phyloP scores from a whole-genome alignment of 139 green algal genomes.

The Coelastrella sp. region DNA sequence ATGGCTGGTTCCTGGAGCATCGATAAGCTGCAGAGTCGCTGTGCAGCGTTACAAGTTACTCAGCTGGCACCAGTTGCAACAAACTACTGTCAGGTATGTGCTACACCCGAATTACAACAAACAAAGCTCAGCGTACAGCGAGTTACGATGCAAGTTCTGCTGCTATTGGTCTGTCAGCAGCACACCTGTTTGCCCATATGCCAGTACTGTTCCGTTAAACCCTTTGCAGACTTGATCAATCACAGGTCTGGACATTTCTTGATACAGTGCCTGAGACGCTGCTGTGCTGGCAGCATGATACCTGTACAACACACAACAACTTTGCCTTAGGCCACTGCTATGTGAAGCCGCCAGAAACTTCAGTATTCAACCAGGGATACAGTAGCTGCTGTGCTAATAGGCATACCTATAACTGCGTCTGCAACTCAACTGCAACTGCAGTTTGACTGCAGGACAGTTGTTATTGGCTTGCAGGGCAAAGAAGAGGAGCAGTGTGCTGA shows the following conservation, averaged over 20 bases:
- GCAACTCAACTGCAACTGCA: not conserved
- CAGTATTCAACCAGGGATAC: not conserved
- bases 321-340: not conserved
- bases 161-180: not conserved
- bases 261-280: not conserved
- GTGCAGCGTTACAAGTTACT: not conserved
- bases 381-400: not conserved
- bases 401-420: too few relatives aligned
- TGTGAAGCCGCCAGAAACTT: not conserved
- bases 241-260: constrained; percentile 22
- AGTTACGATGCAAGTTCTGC: not conserved
- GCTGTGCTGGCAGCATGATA: not conserved
- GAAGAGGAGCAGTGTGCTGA: too few relatives aligned
- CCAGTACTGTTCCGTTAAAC: constrained; percentile 54
- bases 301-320: not conserved
- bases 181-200: constrained; percentile 42
- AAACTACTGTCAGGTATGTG: not conserved
- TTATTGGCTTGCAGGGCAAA: not conserved
- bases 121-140: too few relatives aligned
- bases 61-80: not conserved
- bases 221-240: constrained; percentile 55
- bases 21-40: not conserved
- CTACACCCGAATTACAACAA: not conserved
- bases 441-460: not conserved
- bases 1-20: not conserved